phyloP scores from a whole-genome alignment of 192 early-diverging fungal species.

The Fimicolochytrium jonesii region DNA sequence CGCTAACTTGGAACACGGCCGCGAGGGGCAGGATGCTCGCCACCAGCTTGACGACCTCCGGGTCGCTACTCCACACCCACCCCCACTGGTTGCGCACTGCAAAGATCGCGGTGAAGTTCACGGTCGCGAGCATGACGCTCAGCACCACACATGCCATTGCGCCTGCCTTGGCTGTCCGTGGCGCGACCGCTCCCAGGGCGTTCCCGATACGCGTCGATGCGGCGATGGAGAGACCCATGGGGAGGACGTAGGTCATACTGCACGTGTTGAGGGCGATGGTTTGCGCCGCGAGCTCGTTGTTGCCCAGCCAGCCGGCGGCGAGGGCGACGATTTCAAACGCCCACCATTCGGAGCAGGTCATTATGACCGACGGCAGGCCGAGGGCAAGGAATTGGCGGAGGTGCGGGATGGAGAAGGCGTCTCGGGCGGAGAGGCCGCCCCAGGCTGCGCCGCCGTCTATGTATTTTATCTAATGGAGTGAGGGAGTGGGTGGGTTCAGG shows the following conservation, averaged over 20 bases:
- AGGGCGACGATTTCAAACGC: slow-evolving; percentile 47
- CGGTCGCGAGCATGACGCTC: not conserved
- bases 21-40: slow-evolving; percentile 74
- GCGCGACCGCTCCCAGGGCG: slow-evolving; percentile 10
- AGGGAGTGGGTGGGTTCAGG: too few species aligned
- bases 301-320: slow-evolving; percentile 71
- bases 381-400: slow-evolving; percentile 44
- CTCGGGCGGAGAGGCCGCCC: slow-evolving; percentile 77
- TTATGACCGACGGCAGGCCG: slow-evolving; percentile 73
- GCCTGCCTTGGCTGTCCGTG: slow-evolving; percentile 1
- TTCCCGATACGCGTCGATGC: slow-evolving; percentile 74
- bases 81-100: slow-evolving; percentile 45
- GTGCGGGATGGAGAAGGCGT: slow-evolving; percentile 49
- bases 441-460: slow-evolving; percentile 68
- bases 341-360: slow-evolving; percentile 63
- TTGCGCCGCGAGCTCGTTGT: slow-evolving; percentile 74
- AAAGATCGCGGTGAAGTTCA: slow-evolving; percentile 4
- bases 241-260: slow-evolving; percentile 67
- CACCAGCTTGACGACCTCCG: slow-evolving; percentile 63
- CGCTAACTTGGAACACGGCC: slow-evolving; percentile 51
- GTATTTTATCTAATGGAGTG: slow-evolving; percentile 29
- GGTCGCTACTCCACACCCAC: slow-evolving; percentile 61
- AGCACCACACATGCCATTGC: slow-evolving; percentile 7
- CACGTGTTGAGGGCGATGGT: slow-evolving; percentile 68
- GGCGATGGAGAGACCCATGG: slow-evolving; percentile 70